These are phyloP conservation scores for Calvatia gigantea DNA, from an alignment of 768 basidiomycete species.

Conservation along the genomic window DNA sequence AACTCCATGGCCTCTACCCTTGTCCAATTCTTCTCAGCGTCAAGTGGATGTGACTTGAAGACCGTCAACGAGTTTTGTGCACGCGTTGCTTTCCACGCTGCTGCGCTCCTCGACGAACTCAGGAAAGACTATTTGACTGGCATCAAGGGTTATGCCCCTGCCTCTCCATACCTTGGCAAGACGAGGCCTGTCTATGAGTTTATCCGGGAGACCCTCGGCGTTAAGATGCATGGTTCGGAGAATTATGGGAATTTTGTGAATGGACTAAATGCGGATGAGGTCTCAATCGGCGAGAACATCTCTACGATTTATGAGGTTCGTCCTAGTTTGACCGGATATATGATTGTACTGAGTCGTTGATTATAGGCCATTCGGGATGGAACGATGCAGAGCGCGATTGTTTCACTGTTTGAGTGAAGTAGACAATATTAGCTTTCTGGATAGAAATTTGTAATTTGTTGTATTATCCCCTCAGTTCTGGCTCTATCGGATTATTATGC, in stretches of 20 bases:
- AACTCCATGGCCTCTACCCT: conserved; percentile 51
- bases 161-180: conserved; percentile 56
- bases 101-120: conserved; percentile 42
- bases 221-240: conserved; percentile 75
- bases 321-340: no score
- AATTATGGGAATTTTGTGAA: conserved; percentile 48
- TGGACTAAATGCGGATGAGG: conserved; percentile 45
- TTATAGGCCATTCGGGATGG: conserved; percentile 64
- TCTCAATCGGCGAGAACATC: conserved; percentile 70
- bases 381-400: conserved; percentile 56
- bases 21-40: conserved; percentile 39
- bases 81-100: conserved; percentile 43
- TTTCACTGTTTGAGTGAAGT: conserved; percentile 42
- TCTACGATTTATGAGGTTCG: conserved; percentile 66
- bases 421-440: no score
- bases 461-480: neutral
- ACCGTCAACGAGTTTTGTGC: conserved; percentile 49
- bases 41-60: conserved; percentile 17
- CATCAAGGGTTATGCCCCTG: conserved; percentile 58
- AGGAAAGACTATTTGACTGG: conserved; percentile 55
- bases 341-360: no score
- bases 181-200: conserved; percentile 69
- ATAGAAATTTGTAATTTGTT: neutral
- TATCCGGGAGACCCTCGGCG: conserved; percentile 57
- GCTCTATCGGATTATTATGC: no score